Conservation (phyloP, 2,329 filamentous ascomycete genomes). For the Diaporthe ampelina region DNA sequence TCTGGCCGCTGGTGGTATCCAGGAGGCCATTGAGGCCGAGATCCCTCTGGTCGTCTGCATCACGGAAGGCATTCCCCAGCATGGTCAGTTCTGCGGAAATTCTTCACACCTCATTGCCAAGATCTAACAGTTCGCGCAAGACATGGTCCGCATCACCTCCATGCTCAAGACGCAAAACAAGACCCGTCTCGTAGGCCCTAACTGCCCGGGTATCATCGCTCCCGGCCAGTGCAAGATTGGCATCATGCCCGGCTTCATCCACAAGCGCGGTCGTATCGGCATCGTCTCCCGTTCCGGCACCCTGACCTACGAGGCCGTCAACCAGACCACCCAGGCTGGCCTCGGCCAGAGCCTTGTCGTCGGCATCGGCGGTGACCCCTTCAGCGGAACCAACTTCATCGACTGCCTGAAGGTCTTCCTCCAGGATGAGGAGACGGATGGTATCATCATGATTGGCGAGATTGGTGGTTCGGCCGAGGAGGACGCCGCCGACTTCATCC, state of each 20-base stretch:
- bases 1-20: constrained; percentile 92
- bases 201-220: constrained; percentile 98
- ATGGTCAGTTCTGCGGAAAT: constrained; percentile 73
- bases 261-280: constrained; percentile 98
- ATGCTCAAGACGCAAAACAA: constrained; percentile 98
- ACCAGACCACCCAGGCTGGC: constrained; percentile 97
- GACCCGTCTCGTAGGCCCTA: constrained; percentile 95
- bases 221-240: constrained; percentile 99
- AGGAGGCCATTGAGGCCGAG: constrained; percentile 95
- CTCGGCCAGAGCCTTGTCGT: constrained; percentile 98
- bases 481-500: constrained; percentile 96
- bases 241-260: constrained; percentile 99
- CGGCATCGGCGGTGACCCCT: constrained; percentile 98
- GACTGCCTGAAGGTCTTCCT: constrained; percentile 99
- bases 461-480: constrained; percentile 98
- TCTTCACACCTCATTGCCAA: constrained; percentile 36
- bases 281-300: constrained; percentile 99
- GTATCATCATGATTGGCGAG: constrained; percentile 99
- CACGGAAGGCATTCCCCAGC: constrained; percentile 97
- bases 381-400: constrained; percentile 99
- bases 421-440: constrained; percentile 94
- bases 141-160: constrained; percentile 99
- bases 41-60: constrained; percentile 97
- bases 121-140: constrained; percentile 58
- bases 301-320: constrained; percentile 99